Percentiles rank a stretch among this genome's conserved stretches.
phyloP scores from a whole-genome alignment of 176 grass and related monocot genomes.

The Paspalum notatum region DNA sequence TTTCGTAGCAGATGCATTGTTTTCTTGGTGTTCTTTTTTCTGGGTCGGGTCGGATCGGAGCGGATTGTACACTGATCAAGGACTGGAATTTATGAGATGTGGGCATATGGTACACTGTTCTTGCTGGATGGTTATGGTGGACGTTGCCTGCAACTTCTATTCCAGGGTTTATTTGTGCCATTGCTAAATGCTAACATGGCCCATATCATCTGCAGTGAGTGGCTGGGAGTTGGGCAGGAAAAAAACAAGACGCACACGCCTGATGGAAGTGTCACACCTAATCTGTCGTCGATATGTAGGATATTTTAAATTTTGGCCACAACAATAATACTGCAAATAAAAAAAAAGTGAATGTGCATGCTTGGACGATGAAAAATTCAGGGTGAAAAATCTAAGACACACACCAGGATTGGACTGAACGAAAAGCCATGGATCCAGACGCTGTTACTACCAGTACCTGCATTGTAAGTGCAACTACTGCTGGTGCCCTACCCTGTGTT shows the following conservation, averaged over 20 bases:
- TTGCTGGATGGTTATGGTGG: background rate
- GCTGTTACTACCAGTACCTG: background rate
- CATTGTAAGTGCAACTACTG: background rate
- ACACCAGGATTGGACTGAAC: background rate
- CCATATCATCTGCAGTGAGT: conserved; percentile 5
- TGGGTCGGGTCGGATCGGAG: background rate
- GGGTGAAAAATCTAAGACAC: background rate
- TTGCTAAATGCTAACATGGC: background rate
- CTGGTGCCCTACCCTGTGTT: background rate
- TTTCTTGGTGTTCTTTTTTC: background rate
- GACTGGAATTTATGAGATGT: background rate
- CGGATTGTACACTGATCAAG: background rate
- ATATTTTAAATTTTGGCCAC: background rate
- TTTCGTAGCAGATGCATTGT: background rate
- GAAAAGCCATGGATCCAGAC: background rate
- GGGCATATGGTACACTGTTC: background rate
- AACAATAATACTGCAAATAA: background rate
- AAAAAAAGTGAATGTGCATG: background rate
- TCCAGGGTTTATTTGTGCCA: background rate
- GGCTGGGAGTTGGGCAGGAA: background rate
- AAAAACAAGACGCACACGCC: background rate
- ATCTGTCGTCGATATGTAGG: background rate
- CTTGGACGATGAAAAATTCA: background rate
- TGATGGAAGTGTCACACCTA: conserved; percentile 11
- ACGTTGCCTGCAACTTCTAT: background rate